phyloP scores from a whole-genome alignment of 345 rosid species.

The Odontarrhena argentea region DNA sequence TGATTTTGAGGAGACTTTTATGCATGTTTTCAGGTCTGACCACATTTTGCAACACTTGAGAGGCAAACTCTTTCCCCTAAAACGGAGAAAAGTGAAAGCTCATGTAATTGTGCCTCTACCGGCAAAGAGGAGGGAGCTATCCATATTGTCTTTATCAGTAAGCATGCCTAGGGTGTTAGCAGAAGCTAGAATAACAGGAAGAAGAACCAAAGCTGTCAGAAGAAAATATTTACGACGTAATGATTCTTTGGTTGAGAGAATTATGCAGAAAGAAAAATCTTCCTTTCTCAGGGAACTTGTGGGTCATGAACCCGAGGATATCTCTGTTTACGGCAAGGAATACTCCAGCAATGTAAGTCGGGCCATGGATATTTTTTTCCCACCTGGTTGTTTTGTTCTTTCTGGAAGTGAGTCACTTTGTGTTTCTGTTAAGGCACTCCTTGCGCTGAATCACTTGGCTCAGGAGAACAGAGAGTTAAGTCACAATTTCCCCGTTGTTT shows the following conservation, averaged over 20 bases:
- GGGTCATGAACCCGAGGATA: neutral
- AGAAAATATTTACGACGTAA: slow-evolving; percentile 61
- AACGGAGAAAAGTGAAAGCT: slow-evolving; percentile 63
- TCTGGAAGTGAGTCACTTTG: neutral
- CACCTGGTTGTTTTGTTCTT: neutral
- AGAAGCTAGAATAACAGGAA: slow-evolving; percentile 59
- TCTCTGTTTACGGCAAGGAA: neutral
- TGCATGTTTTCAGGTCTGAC: slow-evolving; percentile 58
- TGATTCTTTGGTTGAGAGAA: slow-evolving; percentile 48
- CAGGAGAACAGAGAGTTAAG: slow-evolving; percentile 1
- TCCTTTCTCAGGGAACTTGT: neutral
- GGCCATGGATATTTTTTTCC: neutral
- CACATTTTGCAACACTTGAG: slow-evolving; percentile 81
- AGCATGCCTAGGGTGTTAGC: slow-evolving; percentile 63
- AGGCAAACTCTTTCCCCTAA: slow-evolving; percentile 73
- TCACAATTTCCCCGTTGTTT: neutral
- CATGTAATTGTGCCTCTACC: slow-evolving; percentile 55
- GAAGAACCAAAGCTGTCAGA: slow-evolving; percentile 59
- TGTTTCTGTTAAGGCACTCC: neutral
- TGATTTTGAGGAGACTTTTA: slow-evolving; percentile 5
- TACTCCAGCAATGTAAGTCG: neutral
- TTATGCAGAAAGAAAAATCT: slow-evolving; percentile 51
- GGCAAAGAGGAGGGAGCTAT: slow-evolving; percentile 82
- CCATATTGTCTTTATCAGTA: slow-evolving; percentile 80
- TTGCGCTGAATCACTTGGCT: neutral